Conservation (phyloP, 495 filamentous ascomycete genomes). For the Aspergillus incahuasiensis region DNA sequence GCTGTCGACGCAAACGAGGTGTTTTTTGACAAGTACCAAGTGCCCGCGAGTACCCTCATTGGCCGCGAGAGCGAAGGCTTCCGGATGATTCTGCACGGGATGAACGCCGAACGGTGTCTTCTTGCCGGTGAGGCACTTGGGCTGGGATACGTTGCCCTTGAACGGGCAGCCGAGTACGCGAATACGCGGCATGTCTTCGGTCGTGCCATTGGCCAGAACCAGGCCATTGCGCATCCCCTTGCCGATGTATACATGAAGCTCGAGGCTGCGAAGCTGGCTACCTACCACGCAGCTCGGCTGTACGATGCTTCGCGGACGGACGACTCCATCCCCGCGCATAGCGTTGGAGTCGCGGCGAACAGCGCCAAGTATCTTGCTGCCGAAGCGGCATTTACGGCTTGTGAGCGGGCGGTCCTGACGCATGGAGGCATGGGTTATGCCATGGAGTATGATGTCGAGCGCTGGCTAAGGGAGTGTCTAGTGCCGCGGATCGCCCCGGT, state of each 20-base stretch:
- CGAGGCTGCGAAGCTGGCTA: slow-evolving; percentile 72
- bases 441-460: slow-evolving; percentile 72
- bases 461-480: slow-evolving; percentile 68
- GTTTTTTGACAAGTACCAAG: slow-evolving; percentile 70
- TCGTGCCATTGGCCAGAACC: slow-evolving; percentile 67
- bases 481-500: slow-evolving; percentile 74
- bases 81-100: slow-evolving; percentile 72
- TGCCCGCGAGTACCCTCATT: slow-evolving; percentile 57
- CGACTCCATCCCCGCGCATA: slow-evolving; percentile 50
- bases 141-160: slow-evolving; percentile 68
- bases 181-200: slow-evolving; percentile 66
- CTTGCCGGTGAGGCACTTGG: slow-evolving; percentile 74
- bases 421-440: slow-evolving; percentile 79
- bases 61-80: slow-evolving; percentile 70
- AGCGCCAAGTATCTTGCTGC: slow-evolving; percentile 75
- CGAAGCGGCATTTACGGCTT: slow-evolving; percentile 71
- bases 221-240: slow-evolving; percentile 70
- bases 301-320: slow-evolving; percentile 60
- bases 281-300: slow-evolving; percentile 70
- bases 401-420: slow-evolving; percentile 62
- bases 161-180: slow-evolving; percentile 61
- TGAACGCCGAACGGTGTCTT: slow-evolving; percentile 79
- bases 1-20: slow-evolving; percentile 81
- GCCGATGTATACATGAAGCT: slow-evolving; percentile 72
- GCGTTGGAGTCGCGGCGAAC: slow-evolving; percentile 69